Evolutionary conservation across 306 rosid genomes (phyloP), one percentile per base, ranked within the genome.

Genomic region (Acacia crassicarpa): DNA sequence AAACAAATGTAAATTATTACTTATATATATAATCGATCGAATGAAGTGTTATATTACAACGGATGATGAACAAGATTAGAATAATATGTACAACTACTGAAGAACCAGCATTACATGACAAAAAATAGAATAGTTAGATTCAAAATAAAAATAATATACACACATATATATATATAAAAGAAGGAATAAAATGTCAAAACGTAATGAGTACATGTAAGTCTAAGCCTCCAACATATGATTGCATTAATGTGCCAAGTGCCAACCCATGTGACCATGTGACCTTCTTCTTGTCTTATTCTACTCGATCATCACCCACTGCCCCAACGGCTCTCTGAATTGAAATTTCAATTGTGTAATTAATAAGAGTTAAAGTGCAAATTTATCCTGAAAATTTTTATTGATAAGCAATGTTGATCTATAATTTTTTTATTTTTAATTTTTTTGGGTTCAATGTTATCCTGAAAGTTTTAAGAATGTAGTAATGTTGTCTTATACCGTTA

Each of bases 241-340:
- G 76, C 76, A 3, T 71, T 67, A 89, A 90, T 83, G 90, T 86
- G 91, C 87, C 74, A 72, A 38, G 91, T 32, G 35, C 87, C 66
- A 72, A 40, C 38, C 94, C 94, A 88, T 87, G 94, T 85, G 89
- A 58, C 25, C 90, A 87, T 82, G 89, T 90, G 90, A 72, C 71
- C 67, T 40, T 66, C 88, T 78, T 82, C 80, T 74, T 38, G 74
- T 88, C 84, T 9, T 73, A 27, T 51, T 35, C 46, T 43, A 0
- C 14, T 71, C 20, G 8, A 38, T 49, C 73, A 38, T 78, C 49
- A 63, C 44, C 40, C 72, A 15, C 58, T 66, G 45, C 3, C 5
- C 11, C 69, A 63, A 27, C 16, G 11, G 11, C 15, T 63, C 20
- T 5, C 11, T 63, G 27, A n/a, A 16, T 1, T 62, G 19, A 12